These are phyloP conservation scores for Botryotinia calthae DNA, from an alignment of 2,329 filamentous ascomycete species.

Conservation along the genomic window DNA sequence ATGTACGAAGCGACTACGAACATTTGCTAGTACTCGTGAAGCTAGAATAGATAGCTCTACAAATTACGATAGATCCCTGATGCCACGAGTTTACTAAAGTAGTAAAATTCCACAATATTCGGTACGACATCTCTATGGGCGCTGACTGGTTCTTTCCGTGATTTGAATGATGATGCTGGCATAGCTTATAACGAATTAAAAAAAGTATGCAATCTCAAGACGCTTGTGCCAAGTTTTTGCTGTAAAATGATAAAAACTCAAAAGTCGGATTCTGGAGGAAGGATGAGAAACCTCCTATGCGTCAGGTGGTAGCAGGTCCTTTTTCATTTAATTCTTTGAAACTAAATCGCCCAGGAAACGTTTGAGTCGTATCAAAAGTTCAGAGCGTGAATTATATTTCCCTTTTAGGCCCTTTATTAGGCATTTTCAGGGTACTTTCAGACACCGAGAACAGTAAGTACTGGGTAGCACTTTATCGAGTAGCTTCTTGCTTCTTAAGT, in stretches of 20 bases:
- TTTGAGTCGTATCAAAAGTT: background rate
- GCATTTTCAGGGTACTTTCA: background rate
- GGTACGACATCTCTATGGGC: conserved; percentile 2
- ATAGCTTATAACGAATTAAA: background rate
- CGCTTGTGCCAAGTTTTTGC: conserved; percentile 8
- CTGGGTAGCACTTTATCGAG: background rate
- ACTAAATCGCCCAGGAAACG: background rate
- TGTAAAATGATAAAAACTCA: background rate
- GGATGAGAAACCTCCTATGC: background rate
- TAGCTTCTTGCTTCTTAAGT: background rate
- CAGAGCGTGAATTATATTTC: background rate
- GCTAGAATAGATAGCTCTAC: background rate
- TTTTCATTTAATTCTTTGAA: background rate
- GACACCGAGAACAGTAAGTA: background rate
- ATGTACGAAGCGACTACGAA: background rate
- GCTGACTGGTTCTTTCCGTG: conserved; percentile 1
- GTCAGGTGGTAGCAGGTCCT: background rate
- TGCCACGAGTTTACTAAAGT: conserved; percentile 8
- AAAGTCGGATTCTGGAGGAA: background rate
- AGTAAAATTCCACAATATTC: conserved; percentile 14
- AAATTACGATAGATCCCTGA: conserved; percentile 9
- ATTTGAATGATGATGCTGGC: background rate
- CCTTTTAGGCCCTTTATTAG: background rate
- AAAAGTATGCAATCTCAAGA: background rate
- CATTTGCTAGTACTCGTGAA: background rate